Percentiles rank a stretch among this genome's conserved stretches.
Conservation (phyloP, 495 filamentous ascomycete genomes). For the Tuber magnatum region DNA sequence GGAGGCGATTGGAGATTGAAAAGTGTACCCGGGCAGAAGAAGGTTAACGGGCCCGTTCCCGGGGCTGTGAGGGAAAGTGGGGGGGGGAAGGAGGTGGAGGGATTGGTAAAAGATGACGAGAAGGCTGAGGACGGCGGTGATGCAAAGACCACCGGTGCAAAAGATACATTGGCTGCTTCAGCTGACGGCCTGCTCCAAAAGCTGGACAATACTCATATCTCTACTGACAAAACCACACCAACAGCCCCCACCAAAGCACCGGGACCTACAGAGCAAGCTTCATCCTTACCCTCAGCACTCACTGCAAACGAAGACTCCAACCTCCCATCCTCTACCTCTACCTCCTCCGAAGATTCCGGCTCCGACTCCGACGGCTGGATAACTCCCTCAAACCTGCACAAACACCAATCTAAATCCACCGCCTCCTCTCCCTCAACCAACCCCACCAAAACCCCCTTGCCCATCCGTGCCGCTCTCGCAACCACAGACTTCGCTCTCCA, state of each 20-base stretch:
- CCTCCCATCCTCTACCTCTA: background rate
- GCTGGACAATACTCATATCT: slow-evolving; percentile 14
- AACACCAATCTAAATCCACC: slow-evolving; percentile 60
- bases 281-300: background rate
- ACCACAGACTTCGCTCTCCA: slow-evolving; percentile 97
- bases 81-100: slow-evolving; percentile 25
- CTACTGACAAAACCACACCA: slow-evolving; percentile 26
- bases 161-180: slow-evolving; percentile 39
- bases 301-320: background rate
- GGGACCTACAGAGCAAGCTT: background rate
- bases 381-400: slow-evolving; percentile 83
- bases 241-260: background rate
- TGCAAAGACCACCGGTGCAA: slow-evolving; percentile 38
- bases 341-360: slow-evolving; percentile 43
- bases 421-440: slow-evolving; percentile 69
- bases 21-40: slow-evolving; percentile 67
- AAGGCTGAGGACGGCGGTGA: slow-evolving; percentile 14
- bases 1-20: slow-evolving; percentile 75
- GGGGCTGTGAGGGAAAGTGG: background rate
- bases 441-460: slow-evolving; percentile 42
- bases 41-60: slow-evolving; percentile 62
- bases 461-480: slow-evolving; percentile 74
- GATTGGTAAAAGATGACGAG: slow-evolving; percentile 16
- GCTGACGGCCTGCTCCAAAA: background rate
- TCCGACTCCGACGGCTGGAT: slow-evolving; percentile 83